Percentiles rank a stretch among this genome's conserved stretches.
phyloP scores from a whole-genome alignment of 108 stramenopile genomes.

The Chaetoceros muelleri region DNA sequence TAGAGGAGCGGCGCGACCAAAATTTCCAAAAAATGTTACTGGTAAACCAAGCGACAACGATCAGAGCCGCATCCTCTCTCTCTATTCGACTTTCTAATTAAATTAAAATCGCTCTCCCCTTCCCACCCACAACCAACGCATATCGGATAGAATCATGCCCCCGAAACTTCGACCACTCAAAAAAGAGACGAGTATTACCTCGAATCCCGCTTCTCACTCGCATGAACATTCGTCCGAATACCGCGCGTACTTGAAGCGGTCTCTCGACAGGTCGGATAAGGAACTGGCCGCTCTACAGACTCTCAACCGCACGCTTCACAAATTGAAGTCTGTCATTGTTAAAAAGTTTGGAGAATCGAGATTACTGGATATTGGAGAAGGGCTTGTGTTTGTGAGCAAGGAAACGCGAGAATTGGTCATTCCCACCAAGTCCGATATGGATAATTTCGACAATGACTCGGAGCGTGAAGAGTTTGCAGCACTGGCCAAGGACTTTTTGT shows the following conservation, averaged over 20 bases:
- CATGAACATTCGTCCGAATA: constrained; percentile 17
- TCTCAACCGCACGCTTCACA: constrained; percentile 23
- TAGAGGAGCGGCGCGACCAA: too few relatives aligned
- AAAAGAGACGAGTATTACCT: neutral
- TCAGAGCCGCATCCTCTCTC: too few relatives aligned
- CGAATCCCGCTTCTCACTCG: constrained; percentile 8
- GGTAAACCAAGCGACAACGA: too few relatives aligned
- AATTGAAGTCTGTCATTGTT: constrained; percentile 15
- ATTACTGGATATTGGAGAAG: constrained; percentile 34
- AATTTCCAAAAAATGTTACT: too few relatives aligned
- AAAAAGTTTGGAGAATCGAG: constrained; percentile 18
- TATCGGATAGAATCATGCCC: too few relatives aligned
- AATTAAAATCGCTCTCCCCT: too few relatives aligned
- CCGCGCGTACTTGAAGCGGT: constrained; percentile 30
- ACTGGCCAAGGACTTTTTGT: constrained; percentile 25
- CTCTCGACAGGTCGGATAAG: constrained; percentile 34
- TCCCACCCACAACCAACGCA: too few relatives aligned
- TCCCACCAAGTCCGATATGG: neutral
- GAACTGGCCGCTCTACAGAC: constrained; percentile 29
- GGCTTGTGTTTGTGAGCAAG: constrained; percentile 5
- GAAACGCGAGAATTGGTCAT: neutral
- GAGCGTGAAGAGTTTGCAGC: neutral
- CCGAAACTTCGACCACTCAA: neutral
- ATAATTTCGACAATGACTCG: neutral
- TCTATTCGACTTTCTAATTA: too few relatives aligned